A percentile compares a stretch with the other conserved stretches of the same genome.
These are phyloP conservation scores for Hirschfeldia incana DNA, from an alignment of 345 rosid species.

Conservation along the genomic window DNA sequence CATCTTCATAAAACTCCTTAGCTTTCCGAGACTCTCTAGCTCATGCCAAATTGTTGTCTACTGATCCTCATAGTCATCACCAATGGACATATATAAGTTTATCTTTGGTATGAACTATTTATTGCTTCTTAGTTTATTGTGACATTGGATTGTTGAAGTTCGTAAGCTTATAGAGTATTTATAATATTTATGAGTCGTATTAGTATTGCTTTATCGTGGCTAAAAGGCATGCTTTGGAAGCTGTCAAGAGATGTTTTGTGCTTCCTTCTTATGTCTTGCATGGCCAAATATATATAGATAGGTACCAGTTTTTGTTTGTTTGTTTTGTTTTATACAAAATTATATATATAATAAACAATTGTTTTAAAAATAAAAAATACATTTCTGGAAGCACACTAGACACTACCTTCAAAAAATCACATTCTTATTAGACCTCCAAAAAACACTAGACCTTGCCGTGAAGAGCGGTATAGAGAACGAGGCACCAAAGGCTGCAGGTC, in stretches of 20 bases:
- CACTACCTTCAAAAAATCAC: no score
- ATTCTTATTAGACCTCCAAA: no score
- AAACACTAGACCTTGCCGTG: no score
- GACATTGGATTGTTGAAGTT: neutral
- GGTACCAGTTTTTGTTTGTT: no score
- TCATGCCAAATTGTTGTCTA: slow-evolving; percentile 7
- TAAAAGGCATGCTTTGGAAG: neutral
- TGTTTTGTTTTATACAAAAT: no score
- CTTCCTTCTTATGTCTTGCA: neutral
- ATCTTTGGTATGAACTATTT: neutral
- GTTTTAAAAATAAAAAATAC: no score
- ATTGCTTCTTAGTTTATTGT: neutral
- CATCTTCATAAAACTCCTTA: neutral
- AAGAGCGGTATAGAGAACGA: no score
- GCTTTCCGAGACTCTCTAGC: neutral
- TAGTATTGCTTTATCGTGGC: neutral
- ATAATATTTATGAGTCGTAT: neutral
- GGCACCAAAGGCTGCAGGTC: no score
- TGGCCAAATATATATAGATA: neutral
- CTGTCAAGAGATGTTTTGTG: neutral
- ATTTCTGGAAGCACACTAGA: no score
- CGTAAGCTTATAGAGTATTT: neutral
- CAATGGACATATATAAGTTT: neutral
- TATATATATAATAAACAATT: no score
- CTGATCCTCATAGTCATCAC: neutral